These are phyloP conservation scores for Heterobasidion irregulare DNA, from an alignment of 1,284 basidiomycete genomes.

Conservation along the genomic window DNA sequence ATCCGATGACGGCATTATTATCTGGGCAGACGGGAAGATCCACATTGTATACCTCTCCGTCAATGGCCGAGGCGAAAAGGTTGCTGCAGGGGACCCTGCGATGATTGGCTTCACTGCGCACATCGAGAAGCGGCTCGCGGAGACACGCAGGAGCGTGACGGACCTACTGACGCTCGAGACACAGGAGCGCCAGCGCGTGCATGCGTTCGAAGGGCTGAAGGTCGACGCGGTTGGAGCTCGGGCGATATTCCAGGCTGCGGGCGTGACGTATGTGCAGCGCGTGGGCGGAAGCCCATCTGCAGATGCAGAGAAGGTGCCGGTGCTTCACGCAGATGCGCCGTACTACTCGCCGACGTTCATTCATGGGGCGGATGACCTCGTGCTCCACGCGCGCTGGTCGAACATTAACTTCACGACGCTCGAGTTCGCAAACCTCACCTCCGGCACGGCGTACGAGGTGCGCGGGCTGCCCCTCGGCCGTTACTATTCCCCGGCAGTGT, in stretches of 20 bases:
- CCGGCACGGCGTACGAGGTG: slow-evolving; percentile 37
- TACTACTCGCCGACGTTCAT: slow-evolving; percentile 69
- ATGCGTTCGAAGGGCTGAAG: background rate
- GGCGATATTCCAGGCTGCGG: slow-evolving; percentile 48
- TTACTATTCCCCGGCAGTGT: slow-evolving; percentile 52
- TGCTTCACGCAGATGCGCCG: slow-evolving; percentile 33
- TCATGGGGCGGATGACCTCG: slow-evolving; percentile 30
- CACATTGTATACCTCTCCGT: slow-evolving; percentile 45
- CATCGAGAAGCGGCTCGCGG: slow-evolving; percentile 53
- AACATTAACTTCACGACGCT: slow-evolving; percentile 53
- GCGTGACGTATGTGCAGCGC: slow-evolving; percentile 41
- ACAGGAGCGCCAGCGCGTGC: slow-evolving; percentile 16
- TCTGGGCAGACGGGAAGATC: slow-evolving; percentile 68
- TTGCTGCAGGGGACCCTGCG: slow-evolving; percentile 31
- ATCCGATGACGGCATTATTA: slow-evolving; percentile 50
- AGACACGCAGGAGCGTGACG: slow-evolving; percentile 39
- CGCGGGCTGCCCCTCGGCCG: slow-evolving; percentile 52
- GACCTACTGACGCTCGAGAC: slow-evolving; percentile 47
- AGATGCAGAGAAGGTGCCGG: slow-evolving; percentile 34
- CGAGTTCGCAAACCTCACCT: slow-evolving; percentile 49
- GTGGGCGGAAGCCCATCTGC: slow-evolving; percentile 20
- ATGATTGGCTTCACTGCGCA: slow-evolving; percentile 52
- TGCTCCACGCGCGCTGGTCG: slow-evolving; percentile 64
- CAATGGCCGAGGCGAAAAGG: slow-evolving; percentile 41
- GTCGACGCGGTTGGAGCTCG: slow-evolving; percentile 40